phyloP scores from a whole-genome alignment of 352 stramenopile species.

The Phytophthora ramorum region DNA sequence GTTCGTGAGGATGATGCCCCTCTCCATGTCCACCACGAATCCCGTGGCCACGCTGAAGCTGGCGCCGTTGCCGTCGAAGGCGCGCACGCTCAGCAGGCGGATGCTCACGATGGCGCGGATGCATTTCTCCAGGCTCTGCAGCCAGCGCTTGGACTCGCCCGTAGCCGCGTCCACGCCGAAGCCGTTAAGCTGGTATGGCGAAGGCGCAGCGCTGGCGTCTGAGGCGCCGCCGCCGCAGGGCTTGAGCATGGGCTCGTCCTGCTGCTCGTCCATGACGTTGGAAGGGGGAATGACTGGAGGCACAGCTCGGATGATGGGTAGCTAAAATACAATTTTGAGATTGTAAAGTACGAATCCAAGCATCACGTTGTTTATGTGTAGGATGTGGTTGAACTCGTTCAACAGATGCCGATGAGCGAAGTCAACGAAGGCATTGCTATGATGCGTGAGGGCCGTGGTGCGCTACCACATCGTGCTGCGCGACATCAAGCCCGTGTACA shows the following conservation, averaged over 20 bases:
- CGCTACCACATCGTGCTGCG: too few species aligned
- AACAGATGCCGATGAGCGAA: too few species aligned
- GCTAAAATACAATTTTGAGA: slow-evolving; percentile 9
- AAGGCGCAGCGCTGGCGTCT: slow-evolving; percentile 4
- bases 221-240: background rate
- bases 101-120: slow-evolving; percentile 91
- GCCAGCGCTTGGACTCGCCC: slow-evolving; percentile 76
- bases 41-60: slow-evolving; percentile 91
- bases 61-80: slow-evolving; percentile 89
- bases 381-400: too few species aligned
- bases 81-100: slow-evolving; percentile 82
- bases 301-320: background rate
- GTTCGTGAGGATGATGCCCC: slow-evolving; percentile 93
- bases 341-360: slow-evolving; percentile 22
- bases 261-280: slow-evolving; percentile 28
- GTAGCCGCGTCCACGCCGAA: slow-evolving; percentile 44
- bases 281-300: slow-evolving; percentile 6
- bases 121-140: slow-evolving; percentile 67
- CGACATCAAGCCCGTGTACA: too few species aligned
- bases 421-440: too few species aligned
- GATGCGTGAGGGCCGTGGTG: too few species aligned
- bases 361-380: too few species aligned
- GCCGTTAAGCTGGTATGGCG: slow-evolving; percentile 40
- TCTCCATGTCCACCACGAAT: slow-evolving; percentile 91
- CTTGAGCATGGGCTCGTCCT: slow-evolving; percentile 34